phyloP scores from a whole-genome alignment of 208 protist genomes.

The Leishmania amazonensis region DNA sequence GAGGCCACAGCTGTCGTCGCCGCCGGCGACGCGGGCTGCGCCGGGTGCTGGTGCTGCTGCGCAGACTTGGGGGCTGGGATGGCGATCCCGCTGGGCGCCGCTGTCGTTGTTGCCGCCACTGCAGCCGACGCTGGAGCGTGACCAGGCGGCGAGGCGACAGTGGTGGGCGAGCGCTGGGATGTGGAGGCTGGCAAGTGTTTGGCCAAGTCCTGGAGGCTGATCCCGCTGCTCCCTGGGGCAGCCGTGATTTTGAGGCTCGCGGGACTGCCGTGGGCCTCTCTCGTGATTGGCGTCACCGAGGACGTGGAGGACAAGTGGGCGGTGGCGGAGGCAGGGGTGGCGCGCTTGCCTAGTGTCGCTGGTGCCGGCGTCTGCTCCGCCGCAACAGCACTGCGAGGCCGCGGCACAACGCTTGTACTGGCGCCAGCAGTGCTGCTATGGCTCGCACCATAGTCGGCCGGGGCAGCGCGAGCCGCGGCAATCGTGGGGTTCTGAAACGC shows the following conservation, averaged over 20 bases:
- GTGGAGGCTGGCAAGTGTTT: conserved; percentile 33
- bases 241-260: conserved; percentile 38
- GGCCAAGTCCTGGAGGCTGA: conserved; percentile 44
- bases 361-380: conserved; percentile 8
- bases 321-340: conserved; percentile 34
- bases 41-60: conserved; percentile 13
- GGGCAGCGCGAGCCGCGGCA: background rate
- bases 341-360: conserved; percentile 5
- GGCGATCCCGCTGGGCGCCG: conserved; percentile 20
- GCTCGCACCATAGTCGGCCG: conserved; percentile 6
- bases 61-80: conserved; percentile 40
- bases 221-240: conserved; percentile 30
- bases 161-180: conserved; percentile 16
- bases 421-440: background rate
- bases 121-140: conserved; percentile 10
- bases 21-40: background rate
- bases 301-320: conserved; percentile 34
- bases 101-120: conserved; percentile 4
- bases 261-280: conserved; percentile 2
- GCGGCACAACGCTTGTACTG: conserved; percentile 35
- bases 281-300: background rate
- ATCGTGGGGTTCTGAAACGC: background rate
- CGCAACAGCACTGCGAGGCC: conserved; percentile 46
- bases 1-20: background rate
- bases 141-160: background rate